Conservation (phyloP, 1,284 basidiomycete species). For the Cryptococcus wingfieldii region DNA sequence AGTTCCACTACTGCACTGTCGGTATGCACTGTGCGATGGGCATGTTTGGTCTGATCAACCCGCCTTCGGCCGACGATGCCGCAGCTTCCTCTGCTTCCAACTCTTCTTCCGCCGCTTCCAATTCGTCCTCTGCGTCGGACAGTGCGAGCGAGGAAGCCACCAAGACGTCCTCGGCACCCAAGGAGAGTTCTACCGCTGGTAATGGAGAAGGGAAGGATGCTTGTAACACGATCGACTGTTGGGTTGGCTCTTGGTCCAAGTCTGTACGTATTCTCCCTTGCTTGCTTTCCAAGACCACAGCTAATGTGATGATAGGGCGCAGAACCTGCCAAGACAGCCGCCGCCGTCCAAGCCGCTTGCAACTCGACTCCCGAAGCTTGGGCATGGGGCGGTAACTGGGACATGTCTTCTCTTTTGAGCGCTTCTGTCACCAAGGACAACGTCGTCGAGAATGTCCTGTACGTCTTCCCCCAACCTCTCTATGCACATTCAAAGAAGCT, state of each 20-base stretch:
- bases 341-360: constrained; percentile 19
- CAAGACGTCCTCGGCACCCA: constrained; percentile 15
- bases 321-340: constrained; percentile 8
- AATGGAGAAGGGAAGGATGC: constrained; percentile 8
- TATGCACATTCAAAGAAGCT: not conserved
- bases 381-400: constrained; percentile 25
- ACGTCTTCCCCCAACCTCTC: constrained; percentile 1
- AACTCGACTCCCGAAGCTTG: constrained; percentile 13
- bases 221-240: constrained; percentile 19
- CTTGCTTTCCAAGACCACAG: not conserved
- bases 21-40: constrained; percentile 23
- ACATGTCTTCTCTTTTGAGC: constrained; percentile 16
- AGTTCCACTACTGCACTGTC: constrained; percentile 30
- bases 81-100: no score
- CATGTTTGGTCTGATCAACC: constrained; percentile 31
- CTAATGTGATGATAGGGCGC: constrained; percentile 6
- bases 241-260: constrained; percentile 19
- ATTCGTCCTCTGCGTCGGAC: not conserved
- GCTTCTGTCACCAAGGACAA: constrained; percentile 15
- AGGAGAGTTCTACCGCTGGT: constrained; percentile 14
- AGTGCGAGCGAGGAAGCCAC: constrained; percentile 11
- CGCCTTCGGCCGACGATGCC: not conserved
- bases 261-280: constrained; percentile 11
- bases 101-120: not conserved
- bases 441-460: constrained; percentile 28